These are phyloP conservation scores for Apiospora pterosperma DNA, from an alignment of 2,329 filamentous ascomycete genomes.

Conservation along the genomic window DNA sequence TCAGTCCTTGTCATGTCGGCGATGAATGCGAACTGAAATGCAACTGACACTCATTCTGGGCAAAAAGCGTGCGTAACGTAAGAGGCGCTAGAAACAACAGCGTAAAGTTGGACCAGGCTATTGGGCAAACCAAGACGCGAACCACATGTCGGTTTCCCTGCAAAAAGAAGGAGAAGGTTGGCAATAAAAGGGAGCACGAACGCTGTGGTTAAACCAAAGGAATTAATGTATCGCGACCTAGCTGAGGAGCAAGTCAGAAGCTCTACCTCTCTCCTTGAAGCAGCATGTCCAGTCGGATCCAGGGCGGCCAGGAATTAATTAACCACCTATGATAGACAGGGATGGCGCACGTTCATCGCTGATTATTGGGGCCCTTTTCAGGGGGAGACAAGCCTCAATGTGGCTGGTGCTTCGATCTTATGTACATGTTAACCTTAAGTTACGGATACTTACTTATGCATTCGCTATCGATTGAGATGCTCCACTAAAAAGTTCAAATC, in stretches of 20 bases:
- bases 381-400: background rate
- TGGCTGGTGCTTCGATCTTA: background rate
- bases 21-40: too few species aligned
- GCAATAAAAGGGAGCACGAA: background rate
- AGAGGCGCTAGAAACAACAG: slow-evolving; percentile 1
- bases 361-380: background rate
- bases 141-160: background rate
- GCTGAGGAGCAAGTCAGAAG: background rate
- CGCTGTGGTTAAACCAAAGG: background rate
- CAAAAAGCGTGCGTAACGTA: background rate
- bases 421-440: background rate
- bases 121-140: background rate
- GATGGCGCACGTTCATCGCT: background rate
- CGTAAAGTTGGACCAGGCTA: background rate
- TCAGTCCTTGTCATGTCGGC: background rate
- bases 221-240: background rate
- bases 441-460: background rate
- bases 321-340: background rate
- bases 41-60: slow-evolving; percentile 5
- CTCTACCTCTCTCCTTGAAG: background rate
- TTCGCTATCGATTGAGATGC: background rate
- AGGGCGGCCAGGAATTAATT: background rate
- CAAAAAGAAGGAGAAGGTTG: background rate
- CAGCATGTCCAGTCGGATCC: background rate
- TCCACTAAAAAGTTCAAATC: slow-evolving; percentile 11